phyloP scores from a whole-genome alignment of 257 asterid species.

The Apocynum venetum region DNA sequence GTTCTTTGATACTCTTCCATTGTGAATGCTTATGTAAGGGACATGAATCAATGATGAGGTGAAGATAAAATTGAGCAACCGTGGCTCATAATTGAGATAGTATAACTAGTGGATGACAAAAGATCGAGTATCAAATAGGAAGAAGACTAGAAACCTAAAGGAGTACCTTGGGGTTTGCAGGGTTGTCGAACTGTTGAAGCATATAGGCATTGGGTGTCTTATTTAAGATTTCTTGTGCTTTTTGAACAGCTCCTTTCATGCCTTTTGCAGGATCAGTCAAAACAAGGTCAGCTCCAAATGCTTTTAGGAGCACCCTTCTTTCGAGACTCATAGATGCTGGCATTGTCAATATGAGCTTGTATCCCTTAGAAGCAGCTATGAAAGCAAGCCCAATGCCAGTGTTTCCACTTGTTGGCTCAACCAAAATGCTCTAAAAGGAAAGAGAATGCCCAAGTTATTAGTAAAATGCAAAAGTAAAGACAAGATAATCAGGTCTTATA shows the following conservation, averaged over 20 bases:
- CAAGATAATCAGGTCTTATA: neutral
- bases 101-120: neutral
- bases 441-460: constrained; percentile 13
- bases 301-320: constrained; percentile 95
- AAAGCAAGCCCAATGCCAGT: constrained; percentile 98
- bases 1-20: neutral
- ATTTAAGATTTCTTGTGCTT: constrained; percentile 84
- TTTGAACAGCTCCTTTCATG: constrained; percentile 91
- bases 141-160: neutral
- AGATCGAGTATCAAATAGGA: neutral
- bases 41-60: neutral
- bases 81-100: neutral
- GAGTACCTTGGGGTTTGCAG: constrained; percentile 95
- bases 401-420: constrained; percentile 98
- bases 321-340: constrained; percentile 99
- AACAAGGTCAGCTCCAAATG: constrained; percentile 96
- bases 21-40: neutral
- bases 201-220: constrained; percentile 78
- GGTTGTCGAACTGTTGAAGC: constrained; percentile 96
- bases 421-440: constrained; percentile 70
- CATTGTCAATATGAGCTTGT: constrained; percentile 95
- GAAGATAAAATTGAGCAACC: neutral
- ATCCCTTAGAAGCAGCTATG: constrained; percentile 97
- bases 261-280: constrained; percentile 92
- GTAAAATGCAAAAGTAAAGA: neutral